These are phyloP conservation scores for Fusarium falciforme DNA, from an alignment of 2,329 filamentous ascomycete genomes.

Conservation along the genomic window DNA sequence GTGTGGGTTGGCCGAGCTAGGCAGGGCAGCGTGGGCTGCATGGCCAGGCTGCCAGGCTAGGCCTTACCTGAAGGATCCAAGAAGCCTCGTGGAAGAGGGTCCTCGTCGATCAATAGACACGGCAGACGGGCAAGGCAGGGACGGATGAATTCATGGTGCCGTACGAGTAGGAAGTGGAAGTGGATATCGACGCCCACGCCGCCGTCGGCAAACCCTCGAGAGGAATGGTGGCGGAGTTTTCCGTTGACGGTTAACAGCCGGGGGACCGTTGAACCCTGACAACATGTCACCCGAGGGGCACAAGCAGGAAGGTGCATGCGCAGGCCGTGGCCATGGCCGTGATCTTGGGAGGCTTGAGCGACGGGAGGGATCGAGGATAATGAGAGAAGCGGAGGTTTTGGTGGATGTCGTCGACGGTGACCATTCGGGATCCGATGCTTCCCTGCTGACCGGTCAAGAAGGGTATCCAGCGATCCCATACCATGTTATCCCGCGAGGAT, in stretches of 20 bases:
- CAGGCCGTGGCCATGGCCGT: not conserved
- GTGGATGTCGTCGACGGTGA: constrained; percentile 7
- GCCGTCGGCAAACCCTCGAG: constrained; percentile 27
- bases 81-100: constrained; percentile 35
- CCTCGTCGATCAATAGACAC: constrained; percentile 33
- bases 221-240: constrained; percentile 25
- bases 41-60: not conserved
- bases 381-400: constrained; percentile 16
- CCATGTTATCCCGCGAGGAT: constrained; percentile 35
- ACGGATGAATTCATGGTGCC: constrained; percentile 30
- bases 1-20: constrained; percentile 26
- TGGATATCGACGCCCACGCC: constrained; percentile 1
- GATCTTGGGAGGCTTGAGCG: constrained; percentile 30
- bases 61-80: constrained; percentile 12
- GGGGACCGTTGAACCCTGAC: not conserved
- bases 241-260: constrained; percentile 11
- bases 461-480: constrained; percentile 3
- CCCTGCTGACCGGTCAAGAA: not conserved
- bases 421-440: not conserved
- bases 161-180: constrained; percentile 21
- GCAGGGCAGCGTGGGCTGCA: constrained; percentile 13
- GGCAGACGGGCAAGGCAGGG: not conserved
- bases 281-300: constrained; percentile 22
- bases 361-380: constrained; percentile 34
- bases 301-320: not conserved